These are phyloP conservation scores for Marasmius oreades DNA, from an alignment of 1,284 basidiomycete genomes.

Conservation along the genomic window DNA sequence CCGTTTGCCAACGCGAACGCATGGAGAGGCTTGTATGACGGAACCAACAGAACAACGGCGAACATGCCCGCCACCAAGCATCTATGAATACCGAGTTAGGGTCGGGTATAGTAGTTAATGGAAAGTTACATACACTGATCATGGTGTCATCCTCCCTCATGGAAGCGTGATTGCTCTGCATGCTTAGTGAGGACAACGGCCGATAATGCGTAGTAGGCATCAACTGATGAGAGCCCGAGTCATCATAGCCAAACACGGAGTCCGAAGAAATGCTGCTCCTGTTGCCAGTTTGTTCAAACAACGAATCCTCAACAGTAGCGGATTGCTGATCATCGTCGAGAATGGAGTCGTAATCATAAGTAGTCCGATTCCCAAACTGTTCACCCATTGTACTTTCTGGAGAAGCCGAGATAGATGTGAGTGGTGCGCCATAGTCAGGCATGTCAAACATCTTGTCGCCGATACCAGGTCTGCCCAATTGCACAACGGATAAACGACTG, in stretches of 20 bases:
- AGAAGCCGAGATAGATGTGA: constrained; percentile 68
- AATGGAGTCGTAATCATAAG: constrained; percentile 53
- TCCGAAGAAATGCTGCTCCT: constrained; percentile 51
- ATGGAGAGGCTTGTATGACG: constrained; percentile 68
- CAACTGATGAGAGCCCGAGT: constrained; percentile 29
- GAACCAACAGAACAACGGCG: constrained; percentile 65
- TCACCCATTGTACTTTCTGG: constrained; percentile 33
- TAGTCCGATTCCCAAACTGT: constrained; percentile 26
- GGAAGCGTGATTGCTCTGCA: constrained; percentile 46
- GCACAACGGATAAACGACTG: constrained; percentile 49
- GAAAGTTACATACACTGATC: constrained; percentile 55
- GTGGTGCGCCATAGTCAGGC: constrained; percentile 50
- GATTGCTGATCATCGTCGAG: constrained; percentile 46
- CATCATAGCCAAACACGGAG: constrained; percentile 62
- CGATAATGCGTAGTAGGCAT: constrained; percentile 49
- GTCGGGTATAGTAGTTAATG: background rate
- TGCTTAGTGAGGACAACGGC: constrained; percentile 62
- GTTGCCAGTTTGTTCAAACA: constrained; percentile 62
- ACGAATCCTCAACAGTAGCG: constrained; percentile 47
- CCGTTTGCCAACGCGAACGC: constrained; percentile 59
- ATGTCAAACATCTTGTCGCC: constrained; percentile 88
- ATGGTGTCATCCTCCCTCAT: constrained; percentile 72
- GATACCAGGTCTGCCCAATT: constrained; percentile 67
- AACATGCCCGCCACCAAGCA: constrained; percentile 73
- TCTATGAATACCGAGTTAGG: constrained; percentile 38